Base-by-base conservation (phyloP, 257 asterid genomes). In the Nicotiana noctiflora region DNA sequence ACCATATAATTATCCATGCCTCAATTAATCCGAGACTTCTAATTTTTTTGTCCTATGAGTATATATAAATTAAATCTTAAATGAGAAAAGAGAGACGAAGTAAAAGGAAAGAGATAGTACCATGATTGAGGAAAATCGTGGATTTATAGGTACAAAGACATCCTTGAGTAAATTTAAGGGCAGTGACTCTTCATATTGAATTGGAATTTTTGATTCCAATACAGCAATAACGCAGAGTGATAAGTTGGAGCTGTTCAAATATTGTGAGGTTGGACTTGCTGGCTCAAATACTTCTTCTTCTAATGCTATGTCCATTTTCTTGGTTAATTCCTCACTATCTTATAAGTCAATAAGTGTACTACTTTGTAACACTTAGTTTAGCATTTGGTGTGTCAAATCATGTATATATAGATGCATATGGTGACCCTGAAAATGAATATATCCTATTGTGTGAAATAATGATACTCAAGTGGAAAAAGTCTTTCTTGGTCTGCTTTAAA, bases 101-200 rank as follows among this genome's bases (percentile, higher is more conserved):
- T 17, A 31, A 13, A 37, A 25, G 31, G 59, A 70, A 56, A 34
- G 25, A 51, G 27, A 40, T 68, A 21, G 57, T 74, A 86, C 88
- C 88, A 81, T 86, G 77, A 86, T 32, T 0, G 86, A 86, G 21
- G 88, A 83, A 52, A 86, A 86, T 17, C 88, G 82, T 25, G 83
- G 82, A 64, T 81, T 86, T 14, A 83, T 81, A 12, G 88, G 86
- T 6, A 70, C 64, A 76, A 86, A 63, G 29, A 83, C 72, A 81
- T 86, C 81, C 49, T 59, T 77, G 15, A 86, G 61, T 34, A 80
- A 53, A 37, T 53, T 55, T 19, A 83, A 4, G 19, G 82, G 49
- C 7, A 74, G 61, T 8, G 85, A 77, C 2, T 83, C 88, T 27
- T 81, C 85, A 40, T 70, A 84, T 10, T 81, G 83, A 29, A 86